Evolutionary conservation across 352 stramenopile species (phyloP).

Genomic region (Halophytophthora batemanensis): DNA sequence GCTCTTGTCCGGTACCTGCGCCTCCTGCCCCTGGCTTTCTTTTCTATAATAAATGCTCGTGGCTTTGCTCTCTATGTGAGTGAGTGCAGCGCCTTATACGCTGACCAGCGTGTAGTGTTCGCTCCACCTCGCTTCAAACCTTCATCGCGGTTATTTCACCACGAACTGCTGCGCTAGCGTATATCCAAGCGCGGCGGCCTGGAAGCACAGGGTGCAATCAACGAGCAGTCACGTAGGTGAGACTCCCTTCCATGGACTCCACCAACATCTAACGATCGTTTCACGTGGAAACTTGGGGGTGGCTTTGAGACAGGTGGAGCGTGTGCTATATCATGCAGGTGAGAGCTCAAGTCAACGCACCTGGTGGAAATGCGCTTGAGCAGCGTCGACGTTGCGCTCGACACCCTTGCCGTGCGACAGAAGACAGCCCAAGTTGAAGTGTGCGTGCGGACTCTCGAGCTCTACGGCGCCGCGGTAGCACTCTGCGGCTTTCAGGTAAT

Average conservation of each 20-base stretch:
- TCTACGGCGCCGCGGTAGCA: constrained; percentile 56
- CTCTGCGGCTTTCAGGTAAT: constrained; percentile 49
- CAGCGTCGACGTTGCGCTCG: constrained; percentile 44
- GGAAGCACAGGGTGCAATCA: constrained; percentile 4
- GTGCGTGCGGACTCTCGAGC: constrained; percentile 46
- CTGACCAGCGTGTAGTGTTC: not conserved
- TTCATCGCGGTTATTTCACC: constrained; percentile 12
- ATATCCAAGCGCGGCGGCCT: constrained; percentile 61
- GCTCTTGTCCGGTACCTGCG: constrained; percentile 15
- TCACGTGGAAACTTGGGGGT: too few relatives aligned
- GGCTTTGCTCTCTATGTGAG: constrained; percentile 15
- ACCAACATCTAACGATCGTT: not conserved
- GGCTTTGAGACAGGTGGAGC: not conserved
- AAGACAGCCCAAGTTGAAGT: constrained; percentile 80
- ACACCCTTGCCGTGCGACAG: constrained; percentile 64
- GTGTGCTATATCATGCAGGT: not conserved
- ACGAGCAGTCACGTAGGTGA: constrained; percentile 1
- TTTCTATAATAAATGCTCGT: constrained; percentile 43
- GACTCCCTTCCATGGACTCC: not conserved
- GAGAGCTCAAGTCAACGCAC: constrained; percentile 12
- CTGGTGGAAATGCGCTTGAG: constrained; percentile 60
- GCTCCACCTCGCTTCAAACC: too few relatives aligned
- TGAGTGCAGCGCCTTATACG: too few relatives aligned
- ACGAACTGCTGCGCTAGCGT: constrained; percentile 55
- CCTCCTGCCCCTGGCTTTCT: constrained; percentile 18